Base-by-base conservation (phyloP, 1,284 basidiomycete species). In the Pseudozyma sp. region DNA sequence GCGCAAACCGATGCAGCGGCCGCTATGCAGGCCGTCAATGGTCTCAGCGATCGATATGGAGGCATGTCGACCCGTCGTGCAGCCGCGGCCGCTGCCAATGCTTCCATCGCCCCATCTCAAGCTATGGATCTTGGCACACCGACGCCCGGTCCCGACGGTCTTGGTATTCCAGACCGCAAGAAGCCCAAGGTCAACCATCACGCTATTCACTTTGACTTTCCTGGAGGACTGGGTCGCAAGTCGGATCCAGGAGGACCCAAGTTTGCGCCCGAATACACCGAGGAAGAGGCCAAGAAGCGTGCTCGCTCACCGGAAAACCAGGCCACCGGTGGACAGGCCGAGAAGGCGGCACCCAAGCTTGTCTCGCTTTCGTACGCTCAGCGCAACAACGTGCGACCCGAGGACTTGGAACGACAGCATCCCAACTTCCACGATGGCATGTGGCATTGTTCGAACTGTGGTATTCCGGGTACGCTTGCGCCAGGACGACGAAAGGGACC, bases 401-500 rank as follows among this genome's bases (percentile, higher is more conserved):
- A 83, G 50, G 82, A 84, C 54, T 62, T 82, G 64, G 75, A 78
- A 52, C 63, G 77, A 19, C 82, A 83, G 63, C 82, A 81, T 48
- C 79, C 82, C 38, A 81, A 77, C 65, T 77, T 83, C 61, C 71
- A 77, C 75, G 79, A 83, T 38, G 83, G 83, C 42, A 59, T 70
- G 62, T 85, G 83, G 83, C 76, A 82, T 59, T 85, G 83, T 59
- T 79, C 80, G 35, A 85, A 85, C 63, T 85, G 83, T 54, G 83
- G 83, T 48, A 67, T 83, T 14, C 82, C 83, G 4, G 83, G 77
- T 18, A 66, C 66, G 44, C 60, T 85, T 0, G 77, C 71, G 38
- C 59, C 80, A 12, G 76, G 76, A 35, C 75, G 57, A 60, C 70
- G 83, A 76, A 95, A 95, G 84, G 94, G 94, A 2, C 93, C 93